Evolutionary conservation across 1,284 basidiomycete species (phyloP).

Genomic region (Trichosporon inkin): DNA sequence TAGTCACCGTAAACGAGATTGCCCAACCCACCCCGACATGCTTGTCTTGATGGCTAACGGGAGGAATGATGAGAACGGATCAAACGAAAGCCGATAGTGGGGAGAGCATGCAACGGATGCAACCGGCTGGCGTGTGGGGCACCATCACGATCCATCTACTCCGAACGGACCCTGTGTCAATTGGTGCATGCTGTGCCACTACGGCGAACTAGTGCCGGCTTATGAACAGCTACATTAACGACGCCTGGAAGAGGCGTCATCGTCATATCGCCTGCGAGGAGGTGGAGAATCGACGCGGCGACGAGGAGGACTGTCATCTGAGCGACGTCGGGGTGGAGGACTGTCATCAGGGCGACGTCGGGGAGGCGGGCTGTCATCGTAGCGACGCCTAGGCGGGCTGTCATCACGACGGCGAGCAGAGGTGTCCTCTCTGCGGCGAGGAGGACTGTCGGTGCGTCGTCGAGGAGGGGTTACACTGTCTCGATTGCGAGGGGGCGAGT

Average conservation of each 20-base stretch:
- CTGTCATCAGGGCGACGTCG: conserved; percentile 1
- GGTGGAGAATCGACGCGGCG: conserved; percentile 14
- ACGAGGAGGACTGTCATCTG: conserved; percentile 2
- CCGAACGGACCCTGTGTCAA: neutral
- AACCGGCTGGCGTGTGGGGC: conserved; percentile 2
- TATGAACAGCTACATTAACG: conserved; percentile 1
- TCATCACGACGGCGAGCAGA: conserved; percentile 19
- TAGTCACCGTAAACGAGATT: no score
- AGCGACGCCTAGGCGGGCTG: conserved; percentile 8
- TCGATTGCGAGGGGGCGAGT: conserved; percentile 19
- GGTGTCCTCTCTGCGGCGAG: conserved; percentile 19
- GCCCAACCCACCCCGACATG: conserved; percentile 21
- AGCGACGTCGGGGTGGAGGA: conserved; percentile 10
- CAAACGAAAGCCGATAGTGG: neutral
- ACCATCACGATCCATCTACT: neutral
- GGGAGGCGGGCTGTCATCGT: conserved; percentile 6
- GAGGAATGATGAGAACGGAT: neutral
- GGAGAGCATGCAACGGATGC: neutral
- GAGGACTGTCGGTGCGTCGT: conserved; percentile 25
- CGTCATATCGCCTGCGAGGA: neutral
- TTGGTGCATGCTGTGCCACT: neutral
- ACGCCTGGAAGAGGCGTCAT: neutral
- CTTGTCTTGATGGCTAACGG: neutral
- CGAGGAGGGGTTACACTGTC: conserved; percentile 20
- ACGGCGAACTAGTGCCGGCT: neutral